These are phyloP conservation scores for Mollisiaceae sp. DNA, from an alignment of 2,329 filamentous ascomycete genomes.

Conservation along the genomic window DNA sequence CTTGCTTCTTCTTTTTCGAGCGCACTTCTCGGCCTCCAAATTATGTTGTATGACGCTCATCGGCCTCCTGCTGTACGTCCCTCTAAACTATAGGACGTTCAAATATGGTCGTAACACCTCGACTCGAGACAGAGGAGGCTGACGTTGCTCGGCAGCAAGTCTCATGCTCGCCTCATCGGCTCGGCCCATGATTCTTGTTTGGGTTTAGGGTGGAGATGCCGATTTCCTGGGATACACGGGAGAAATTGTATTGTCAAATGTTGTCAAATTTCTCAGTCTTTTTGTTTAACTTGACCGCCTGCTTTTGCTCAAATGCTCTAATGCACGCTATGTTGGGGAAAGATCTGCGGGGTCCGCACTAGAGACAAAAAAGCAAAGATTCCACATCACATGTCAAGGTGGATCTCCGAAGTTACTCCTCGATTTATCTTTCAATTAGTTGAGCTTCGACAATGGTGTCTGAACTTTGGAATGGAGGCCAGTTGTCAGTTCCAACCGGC, in stretches of 20 bases:
- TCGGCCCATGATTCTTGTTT: neutral
- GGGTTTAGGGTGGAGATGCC: neutral
- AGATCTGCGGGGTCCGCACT: neutral
- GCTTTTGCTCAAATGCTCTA: neutral
- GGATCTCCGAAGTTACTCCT: neutral
- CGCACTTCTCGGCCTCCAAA: neutral
- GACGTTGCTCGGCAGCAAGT: neutral
- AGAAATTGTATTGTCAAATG: neutral
- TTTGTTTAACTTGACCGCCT: neutral
- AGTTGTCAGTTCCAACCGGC: too few species aligned
- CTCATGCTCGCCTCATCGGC: neutral
- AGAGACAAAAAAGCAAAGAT: neutral
- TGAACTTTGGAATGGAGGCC: neutral
- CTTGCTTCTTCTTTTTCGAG: neutral
- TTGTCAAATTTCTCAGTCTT: neutral
- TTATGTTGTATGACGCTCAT: neutral
- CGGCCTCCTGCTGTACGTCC: neutral
- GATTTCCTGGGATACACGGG: neutral
- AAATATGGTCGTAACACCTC: neutral
- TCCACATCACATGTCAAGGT: neutral
- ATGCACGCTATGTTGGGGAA: neutral
- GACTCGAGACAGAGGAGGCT: conserved; percentile 3
- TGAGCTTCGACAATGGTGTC: neutral
- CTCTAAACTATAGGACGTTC: neutral
- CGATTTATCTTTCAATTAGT: neutral